Evolutionary conservation across 1,139 yeast species (phyloP).

Genomic region (Protomyces inundatus): DNA sequence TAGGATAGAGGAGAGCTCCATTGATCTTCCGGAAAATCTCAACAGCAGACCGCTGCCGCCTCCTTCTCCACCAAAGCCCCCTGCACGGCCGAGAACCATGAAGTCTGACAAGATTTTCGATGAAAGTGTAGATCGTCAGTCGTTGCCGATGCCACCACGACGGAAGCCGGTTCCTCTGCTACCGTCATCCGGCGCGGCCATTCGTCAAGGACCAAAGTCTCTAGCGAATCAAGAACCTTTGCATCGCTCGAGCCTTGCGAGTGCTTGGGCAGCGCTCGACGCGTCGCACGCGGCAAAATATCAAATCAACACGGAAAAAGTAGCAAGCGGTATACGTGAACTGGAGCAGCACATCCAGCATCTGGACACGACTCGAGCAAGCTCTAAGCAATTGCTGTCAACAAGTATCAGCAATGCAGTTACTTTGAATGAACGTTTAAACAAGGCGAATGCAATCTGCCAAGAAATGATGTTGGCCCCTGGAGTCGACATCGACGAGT

Average conservation of each 20-base stretch:
- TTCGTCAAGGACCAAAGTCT: no score
- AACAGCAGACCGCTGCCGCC: neutral
- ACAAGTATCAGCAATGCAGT: neutral
- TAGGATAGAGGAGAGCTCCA: no score
- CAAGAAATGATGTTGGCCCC: neutral
- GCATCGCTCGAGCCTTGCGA: no score
- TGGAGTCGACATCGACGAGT: constrained; percentile 1
- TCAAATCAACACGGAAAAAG: neutral
- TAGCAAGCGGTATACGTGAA: neutral
- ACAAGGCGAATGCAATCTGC: neutral
- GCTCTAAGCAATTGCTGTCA: no score
- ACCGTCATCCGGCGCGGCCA: neutral
- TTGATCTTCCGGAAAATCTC: neutral
- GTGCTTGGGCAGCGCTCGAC: neutral
- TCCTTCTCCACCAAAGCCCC: neutral
- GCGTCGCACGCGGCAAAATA: neutral
- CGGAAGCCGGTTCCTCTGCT: neutral
- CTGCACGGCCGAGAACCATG: neutral
- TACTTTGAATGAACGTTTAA: neutral
- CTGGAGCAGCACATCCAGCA: no score
- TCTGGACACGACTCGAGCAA: no score
- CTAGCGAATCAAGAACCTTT: no score
- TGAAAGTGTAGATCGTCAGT: no score
- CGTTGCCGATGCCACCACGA: no score
- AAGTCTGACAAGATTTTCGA: neutral